Evolutionary conservation across 768 basidiomycete genomes (phyloP).

Genomic region (Crassisporium funariophilum): DNA sequence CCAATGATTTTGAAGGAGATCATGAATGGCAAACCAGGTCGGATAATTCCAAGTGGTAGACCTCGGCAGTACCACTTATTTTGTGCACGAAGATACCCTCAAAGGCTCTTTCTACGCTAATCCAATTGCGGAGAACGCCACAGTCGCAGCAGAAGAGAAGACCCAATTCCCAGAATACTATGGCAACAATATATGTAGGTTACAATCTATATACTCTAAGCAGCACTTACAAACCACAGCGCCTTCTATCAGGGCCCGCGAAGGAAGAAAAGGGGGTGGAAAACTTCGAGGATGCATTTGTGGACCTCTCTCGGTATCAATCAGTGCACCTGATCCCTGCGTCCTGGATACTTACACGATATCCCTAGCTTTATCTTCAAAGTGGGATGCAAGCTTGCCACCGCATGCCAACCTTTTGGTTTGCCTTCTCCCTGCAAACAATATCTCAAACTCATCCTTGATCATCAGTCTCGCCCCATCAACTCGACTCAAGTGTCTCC

Average conservation of each 20-base stretch:
- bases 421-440: slow-evolving; percentile 13
- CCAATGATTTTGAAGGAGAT: slow-evolving; percentile 83
- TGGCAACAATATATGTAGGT: slow-evolving; percentile 82
- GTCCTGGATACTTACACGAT: slow-evolving; percentile 4
- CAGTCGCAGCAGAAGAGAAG: slow-evolving; percentile 58
- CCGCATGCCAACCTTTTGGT: slow-evolving; percentile 93
- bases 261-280: slow-evolving; percentile 59
- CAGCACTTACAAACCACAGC: not conserved
- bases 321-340: not conserved
- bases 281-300: slow-evolving; percentile 88
- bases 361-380: slow-evolving; percentile 70
- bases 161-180: slow-evolving; percentile 81
- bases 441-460: not conserved
- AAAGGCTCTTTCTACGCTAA: slow-evolving; percentile 97
- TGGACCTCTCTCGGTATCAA: slow-evolving; percentile 68
- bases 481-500: slow-evolving; percentile 67
- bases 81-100: slow-evolving; percentile 73
- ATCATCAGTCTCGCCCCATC: slow-evolving; percentile 60
- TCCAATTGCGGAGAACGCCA: slow-evolving; percentile 66
- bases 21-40: slow-evolving; percentile 92
- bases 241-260: slow-evolving; percentile 55
- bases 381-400: slow-evolving; percentile 80
- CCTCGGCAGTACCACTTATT: too few species aligned
- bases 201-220: slow-evolving; percentile 1
- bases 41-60: too few species aligned